Evolutionary conservation across 225 moss, liverwort and hornwort species (phyloP).

Genomic region (Marchantia polymorpha): DNA sequence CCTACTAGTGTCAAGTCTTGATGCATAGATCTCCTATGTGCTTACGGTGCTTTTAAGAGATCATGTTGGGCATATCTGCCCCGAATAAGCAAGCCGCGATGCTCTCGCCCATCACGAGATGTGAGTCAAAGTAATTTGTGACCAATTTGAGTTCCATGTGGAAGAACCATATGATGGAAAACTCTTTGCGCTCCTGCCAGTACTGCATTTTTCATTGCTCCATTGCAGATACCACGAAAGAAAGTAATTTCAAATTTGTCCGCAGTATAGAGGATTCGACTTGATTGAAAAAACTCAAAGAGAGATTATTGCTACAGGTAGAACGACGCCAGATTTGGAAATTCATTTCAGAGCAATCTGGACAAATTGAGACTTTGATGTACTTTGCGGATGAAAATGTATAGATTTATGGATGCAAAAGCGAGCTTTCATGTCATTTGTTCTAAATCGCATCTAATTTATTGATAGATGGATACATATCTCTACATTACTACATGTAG

Average conservation of each 20-base stretch:
- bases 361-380: no score
- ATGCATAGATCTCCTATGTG: neutral
- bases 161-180: constrained; percentile 43
- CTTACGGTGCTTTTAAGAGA: neutral
- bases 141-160: constrained; percentile 37
- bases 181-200: constrained; percentile 35
- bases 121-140: constrained; percentile 39
- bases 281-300: no score
- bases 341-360: no score
- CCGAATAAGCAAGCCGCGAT: constrained; percentile 27
- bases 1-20: neutral
- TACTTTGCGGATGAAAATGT: no score
- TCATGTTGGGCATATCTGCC: constrained; percentile 32
- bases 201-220: constrained; percentile 32
- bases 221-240: no score
- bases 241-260: no score
- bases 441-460: no score
- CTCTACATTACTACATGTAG: neutral
- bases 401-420: no score
- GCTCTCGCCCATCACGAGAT: constrained; percentile 24
- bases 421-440: no score
- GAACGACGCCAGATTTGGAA: no score
- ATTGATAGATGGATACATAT: neutral
- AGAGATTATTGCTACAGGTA: no score
- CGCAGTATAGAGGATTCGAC: no score